A percentile compares a stretch with the other conserved stretches of the same genome.
These are phyloP conservation scores for Allium sativum DNA, from an alignment of 106 monocot species.

Conservation along the genomic window DNA sequence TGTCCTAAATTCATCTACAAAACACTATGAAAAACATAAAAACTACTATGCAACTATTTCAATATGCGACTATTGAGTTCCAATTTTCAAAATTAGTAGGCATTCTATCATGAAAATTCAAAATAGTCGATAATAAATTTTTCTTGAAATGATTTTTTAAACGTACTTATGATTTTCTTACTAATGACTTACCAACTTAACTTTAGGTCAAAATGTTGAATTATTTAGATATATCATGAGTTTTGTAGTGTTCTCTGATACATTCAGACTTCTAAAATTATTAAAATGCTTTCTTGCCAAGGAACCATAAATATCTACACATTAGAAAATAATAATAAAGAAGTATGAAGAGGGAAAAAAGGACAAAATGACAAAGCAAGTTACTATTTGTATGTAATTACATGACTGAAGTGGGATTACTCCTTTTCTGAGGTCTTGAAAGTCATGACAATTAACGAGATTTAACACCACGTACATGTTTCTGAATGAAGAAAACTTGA, in stretches of 20 bases:
- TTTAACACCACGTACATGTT: conserved; percentile 44
- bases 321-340: conserved; percentile 4
- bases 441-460: conserved; percentile 29
- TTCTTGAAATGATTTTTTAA: too few relatives aligned
- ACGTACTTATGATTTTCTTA: too few relatives aligned
- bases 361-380: background rate
- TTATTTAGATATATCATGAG: conserved; percentile 4
- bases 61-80: too few relatives aligned
- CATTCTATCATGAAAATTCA: too few relatives aligned
- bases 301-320: conserved; percentile 52
- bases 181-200: too few relatives aligned
- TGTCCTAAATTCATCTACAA: too few relatives aligned
- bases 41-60: too few relatives aligned
- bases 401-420: conserved; percentile 58
- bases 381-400: conserved; percentile 19
- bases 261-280: conserved; percentile 11
- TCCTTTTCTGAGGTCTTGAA: conserved; percentile 46
- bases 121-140: too few relatives aligned
- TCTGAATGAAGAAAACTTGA: conserved; percentile 47
- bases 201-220: too few relatives aligned
- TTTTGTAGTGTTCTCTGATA: background rate
- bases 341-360: background rate
- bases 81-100: too few relatives aligned
- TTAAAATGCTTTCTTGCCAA: conserved; percentile 40
- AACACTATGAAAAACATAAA: too few relatives aligned